phyloP scores from a whole-genome alignment of 169 alveolate genomes.

The Cryptosporidium viatorum region DNA sequence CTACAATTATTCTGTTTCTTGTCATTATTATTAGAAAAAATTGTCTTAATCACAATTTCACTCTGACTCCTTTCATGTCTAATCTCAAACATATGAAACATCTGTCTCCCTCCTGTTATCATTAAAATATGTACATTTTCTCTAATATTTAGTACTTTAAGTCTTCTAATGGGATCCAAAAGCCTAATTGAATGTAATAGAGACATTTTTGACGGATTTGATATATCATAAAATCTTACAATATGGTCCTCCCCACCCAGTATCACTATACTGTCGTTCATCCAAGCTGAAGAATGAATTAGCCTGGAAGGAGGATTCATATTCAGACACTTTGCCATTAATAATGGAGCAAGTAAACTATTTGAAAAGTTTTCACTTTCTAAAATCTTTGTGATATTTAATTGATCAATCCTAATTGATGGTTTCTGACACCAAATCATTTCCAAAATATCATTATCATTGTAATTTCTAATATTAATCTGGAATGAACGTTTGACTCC shows the following conservation, averaged over 20 bases:
- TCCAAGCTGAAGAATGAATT: slow-evolving; percentile 43
- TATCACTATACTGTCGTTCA: background rate
- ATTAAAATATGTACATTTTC: background rate
- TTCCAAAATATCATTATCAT: background rate
- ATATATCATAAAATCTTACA: slow-evolving; percentile 30
- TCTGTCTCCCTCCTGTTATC: slow-evolving; percentile 48
- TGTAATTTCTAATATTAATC: background rate
- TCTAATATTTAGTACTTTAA: slow-evolving; percentile 7
- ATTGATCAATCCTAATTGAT: slow-evolving; percentile 27
- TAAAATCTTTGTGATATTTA: background rate
- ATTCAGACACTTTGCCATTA: background rate
- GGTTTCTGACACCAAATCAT: slow-evolving; percentile 66
- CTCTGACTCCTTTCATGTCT: background rate
- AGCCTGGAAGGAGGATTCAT: slow-evolving; percentile 51
- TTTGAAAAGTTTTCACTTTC: background rate
- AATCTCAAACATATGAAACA: slow-evolving; percentile 34
- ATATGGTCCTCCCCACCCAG: slow-evolving; percentile 70
- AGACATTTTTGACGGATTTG: background rate
- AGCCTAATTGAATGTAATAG: slow-evolving; percentile 55
- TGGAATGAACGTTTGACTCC: slow-evolving; percentile 67
- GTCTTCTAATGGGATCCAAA: slow-evolving; percentile 43
- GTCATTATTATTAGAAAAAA: slow-evolving; percentile 38
- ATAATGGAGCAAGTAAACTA: background rate
- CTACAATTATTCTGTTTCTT: slow-evolving; percentile 15
- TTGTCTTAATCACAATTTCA: background rate